These are phyloP conservation scores for Trichophyton schoenleinii DNA, from an alignment of 2,329 filamentous ascomycete genomes.

Conservation along the genomic window DNA sequence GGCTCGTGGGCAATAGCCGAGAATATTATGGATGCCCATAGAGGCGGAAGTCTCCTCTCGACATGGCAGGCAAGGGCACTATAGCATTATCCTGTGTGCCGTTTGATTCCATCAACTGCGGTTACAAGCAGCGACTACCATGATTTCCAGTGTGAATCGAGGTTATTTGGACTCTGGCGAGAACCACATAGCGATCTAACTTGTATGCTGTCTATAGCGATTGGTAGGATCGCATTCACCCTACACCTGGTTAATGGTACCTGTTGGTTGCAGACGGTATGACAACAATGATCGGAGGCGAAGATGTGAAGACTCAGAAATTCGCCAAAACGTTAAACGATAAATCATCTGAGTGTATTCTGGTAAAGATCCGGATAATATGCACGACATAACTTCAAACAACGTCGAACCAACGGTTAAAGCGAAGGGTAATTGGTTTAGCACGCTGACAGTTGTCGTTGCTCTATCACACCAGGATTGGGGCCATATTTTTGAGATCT, in stretches of 20 bases:
- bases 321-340: too few species aligned
- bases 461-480: neutral
- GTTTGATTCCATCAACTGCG: too few species aligned
- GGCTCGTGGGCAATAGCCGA: neutral
- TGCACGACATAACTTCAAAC: neutral
- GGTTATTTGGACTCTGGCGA: neutral
- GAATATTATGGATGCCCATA: neutral
- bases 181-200: neutral
- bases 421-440: neutral
- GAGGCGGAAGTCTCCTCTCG: neutral
- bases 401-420: neutral
- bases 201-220: neutral
- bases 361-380: neutral
- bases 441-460: neutral
- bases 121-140: neutral
- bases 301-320: neutral
- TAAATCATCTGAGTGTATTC: neutral
- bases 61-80: neutral
- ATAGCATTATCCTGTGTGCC: too few species aligned
- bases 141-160: neutral
- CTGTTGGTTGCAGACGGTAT: slow-evolving; percentile 1
- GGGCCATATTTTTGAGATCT: neutral
- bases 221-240: neutral
- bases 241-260: neutral
- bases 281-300: neutral